Evolutionary conservation across 495 filamentous ascomycete species (phyloP), one percentile per base, ranked within the genome.

Genomic region (Tuber melanosporum): DNA sequence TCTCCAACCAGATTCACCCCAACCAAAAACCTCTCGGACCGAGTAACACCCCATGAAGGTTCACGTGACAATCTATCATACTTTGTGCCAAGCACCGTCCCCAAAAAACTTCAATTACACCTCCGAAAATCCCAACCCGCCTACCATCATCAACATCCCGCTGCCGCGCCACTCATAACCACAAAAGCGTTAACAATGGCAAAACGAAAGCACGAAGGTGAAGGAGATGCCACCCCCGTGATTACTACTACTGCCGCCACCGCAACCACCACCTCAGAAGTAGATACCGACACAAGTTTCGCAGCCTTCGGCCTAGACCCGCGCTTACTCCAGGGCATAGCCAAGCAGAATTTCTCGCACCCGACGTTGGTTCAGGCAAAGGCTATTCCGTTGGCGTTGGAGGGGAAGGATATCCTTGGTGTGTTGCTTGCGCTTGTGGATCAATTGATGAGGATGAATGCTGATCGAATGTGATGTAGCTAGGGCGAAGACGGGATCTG

Each of bases 401-500:
- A 93, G 76, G 95, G 95, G 26, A 92, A 92, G 82, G 94, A 98
- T 88, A 91, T 99, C 75, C 85, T 98, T 70, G 93, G 90, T 89
- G 84, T 77, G 83, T 70, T 62, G 26, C 71, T 39, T 36, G 72
- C 20, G 26, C 5, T 41, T 1, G 1, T 70, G 42, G 8, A 46
- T 12, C n/a, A 32, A 36, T n/a, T 17, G 73, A 14, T 69, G 46
- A n/a, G 10, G 41, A 45, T 42, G 22, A 41, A 26, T 43, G 62
- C 47, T 69, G 44, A 62, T 76, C 43, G 19, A 52, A 26, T 17
- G 36, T 45, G 8, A 44, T 73, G 75, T 73, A 90, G 90, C 93
- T 73, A 92, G 93, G 79, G 92, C 95, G 66, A 95, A 94, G 85
- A 98, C 94, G 32, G 94, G 94, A 43, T 95, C 94, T 32, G 95